A percentile compares a stretch with the other conserved stretches of the same genome.
phyloP scores from a whole-genome alignment of 495 filamentous ascomycete species.

The Penicillium cataractarum region DNA sequence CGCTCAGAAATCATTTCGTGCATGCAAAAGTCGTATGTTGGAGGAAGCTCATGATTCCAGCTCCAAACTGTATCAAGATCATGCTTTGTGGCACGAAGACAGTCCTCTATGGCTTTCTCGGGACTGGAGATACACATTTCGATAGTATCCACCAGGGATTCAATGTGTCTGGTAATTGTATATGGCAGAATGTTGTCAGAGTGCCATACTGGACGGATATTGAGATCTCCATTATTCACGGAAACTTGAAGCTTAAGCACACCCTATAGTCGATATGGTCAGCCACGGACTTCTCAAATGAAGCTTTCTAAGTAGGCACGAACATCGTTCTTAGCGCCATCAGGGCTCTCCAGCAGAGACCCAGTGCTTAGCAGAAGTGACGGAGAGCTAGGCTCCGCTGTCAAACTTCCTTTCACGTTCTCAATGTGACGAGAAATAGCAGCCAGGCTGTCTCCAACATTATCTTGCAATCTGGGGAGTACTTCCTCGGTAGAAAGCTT shows the following conservation, averaged over 20 bases:
- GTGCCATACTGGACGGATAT: slow-evolving; percentile 34
- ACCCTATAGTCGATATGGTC: slow-evolving; percentile 16
- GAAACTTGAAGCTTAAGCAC: slow-evolving; percentile 34
- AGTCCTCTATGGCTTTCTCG: slow-evolving; percentile 27
- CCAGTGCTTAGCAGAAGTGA: slow-evolving; percentile 39
- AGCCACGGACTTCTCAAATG: background rate
- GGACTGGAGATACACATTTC: slow-evolving; percentile 31
- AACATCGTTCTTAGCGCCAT: slow-evolving; percentile 32
- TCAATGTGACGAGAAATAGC: slow-evolving; percentile 29
- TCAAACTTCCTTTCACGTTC: background rate
- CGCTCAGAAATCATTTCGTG: slow-evolving; percentile 50
- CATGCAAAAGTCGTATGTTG: slow-evolving; percentile 43
- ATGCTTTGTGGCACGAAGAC: slow-evolving; percentile 26
- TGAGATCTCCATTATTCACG: slow-evolving; percentile 25
- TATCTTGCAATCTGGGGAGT: slow-evolving; percentile 30
- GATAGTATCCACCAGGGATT: slow-evolving; percentile 37
- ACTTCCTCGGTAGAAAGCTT: slow-evolving; percentile 30
- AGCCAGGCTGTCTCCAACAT: slow-evolving; percentile 21
- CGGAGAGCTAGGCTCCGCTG: background rate
- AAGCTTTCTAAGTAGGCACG: slow-evolving; percentile 1
- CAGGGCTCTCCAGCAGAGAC: slow-evolving; percentile 23
- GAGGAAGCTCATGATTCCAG: slow-evolving; percentile 39
- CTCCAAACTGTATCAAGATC: slow-evolving; percentile 40
- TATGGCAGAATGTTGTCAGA: slow-evolving; percentile 36
- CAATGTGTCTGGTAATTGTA: slow-evolving; percentile 36